Percentiles rank a stretch among this genome's conserved stretches.
These are phyloP conservation scores for Lactifluus subvellereus DNA, from an alignment of 768 basidiomycete species.

Conservation along the genomic window DNA sequence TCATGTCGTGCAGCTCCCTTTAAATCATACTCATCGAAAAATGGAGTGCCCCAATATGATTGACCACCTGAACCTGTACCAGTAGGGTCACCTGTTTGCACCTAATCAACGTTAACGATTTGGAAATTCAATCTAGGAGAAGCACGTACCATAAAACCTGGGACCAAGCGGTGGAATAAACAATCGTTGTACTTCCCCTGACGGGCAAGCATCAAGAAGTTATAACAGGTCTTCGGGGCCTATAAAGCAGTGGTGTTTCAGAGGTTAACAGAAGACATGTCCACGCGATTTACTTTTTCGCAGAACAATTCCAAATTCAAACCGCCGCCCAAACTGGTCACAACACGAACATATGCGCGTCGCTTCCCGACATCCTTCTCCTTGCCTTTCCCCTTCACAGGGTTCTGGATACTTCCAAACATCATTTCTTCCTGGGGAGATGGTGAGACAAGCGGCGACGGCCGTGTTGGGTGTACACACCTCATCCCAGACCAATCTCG, in stretches of 20 bases:
- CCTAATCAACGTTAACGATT: slow-evolving; percentile 38
- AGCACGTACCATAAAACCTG: slow-evolving; percentile 81
- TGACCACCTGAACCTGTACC: slow-evolving; percentile 93
- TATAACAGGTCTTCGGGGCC: slow-evolving; percentile 99
- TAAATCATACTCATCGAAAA: slow-evolving; percentile 88
- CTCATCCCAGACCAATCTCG: slow-evolving; percentile 94
- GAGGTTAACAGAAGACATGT: slow-evolving; percentile 3
- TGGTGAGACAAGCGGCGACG: neutral
- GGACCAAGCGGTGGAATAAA: slow-evolving; percentile 88
- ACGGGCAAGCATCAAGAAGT: slow-evolving; percentile 90
- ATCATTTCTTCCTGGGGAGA: slow-evolving; percentile 79
- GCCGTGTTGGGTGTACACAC: slow-evolving; percentile 32
- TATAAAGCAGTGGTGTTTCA: slow-evolving; percentile 28
- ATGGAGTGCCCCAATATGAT: slow-evolving; percentile 92
- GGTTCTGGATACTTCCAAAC: slow-evolving; percentile 89
- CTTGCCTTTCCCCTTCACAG: slow-evolving; percentile 80
- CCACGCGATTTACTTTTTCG: slow-evolving; percentile 56
- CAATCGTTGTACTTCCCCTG: slow-evolving; percentile 87
- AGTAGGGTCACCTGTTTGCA: slow-evolving; percentile 98
- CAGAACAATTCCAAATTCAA: slow-evolving; percentile 82
- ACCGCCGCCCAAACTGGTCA: slow-evolving; percentile 85
- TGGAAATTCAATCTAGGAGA: slow-evolving; percentile 5
- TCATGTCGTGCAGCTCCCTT: slow-evolving; percentile 89
- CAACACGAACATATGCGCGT: slow-evolving; percentile 92
- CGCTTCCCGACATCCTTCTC: slow-evolving; percentile 90